Conservation (phyloP, 2,329 filamentous ascomycete species). For the Pyrenophora teres region DNA sequence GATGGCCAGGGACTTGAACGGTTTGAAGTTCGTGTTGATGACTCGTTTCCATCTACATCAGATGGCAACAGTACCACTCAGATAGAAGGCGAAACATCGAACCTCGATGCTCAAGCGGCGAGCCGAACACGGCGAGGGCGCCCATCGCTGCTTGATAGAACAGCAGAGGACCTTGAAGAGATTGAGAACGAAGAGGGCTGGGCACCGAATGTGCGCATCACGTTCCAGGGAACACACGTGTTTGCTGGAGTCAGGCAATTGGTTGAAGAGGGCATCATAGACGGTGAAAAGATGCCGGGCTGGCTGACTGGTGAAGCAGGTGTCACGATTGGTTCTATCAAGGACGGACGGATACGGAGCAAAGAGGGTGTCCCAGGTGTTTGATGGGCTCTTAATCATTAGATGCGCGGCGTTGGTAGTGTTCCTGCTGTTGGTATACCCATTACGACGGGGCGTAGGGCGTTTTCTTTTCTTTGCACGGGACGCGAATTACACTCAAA, state of each 20-base stretch:
- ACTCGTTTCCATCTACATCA: constrained; percentile 44
- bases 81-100: constrained; percentile 23
- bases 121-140: constrained; percentile 34
- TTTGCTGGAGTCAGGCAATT: constrained; percentile 80
- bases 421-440: constrained; percentile 32
- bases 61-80: constrained; percentile 4
- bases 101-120: constrained; percentile 19
- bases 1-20: constrained; percentile 53
- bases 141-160: constrained; percentile 42
- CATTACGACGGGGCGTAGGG: constrained; percentile 26
- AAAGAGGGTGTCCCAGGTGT: constrained; percentile 34
- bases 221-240: constrained; percentile 76
- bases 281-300: constrained; percentile 79
- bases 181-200: constrained; percentile 47
- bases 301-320: constrained; percentile 92
- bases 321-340: constrained; percentile 73
- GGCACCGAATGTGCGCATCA: constrained; percentile 66
- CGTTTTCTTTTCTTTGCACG: constrained; percentile 10
- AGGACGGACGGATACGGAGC: constrained; percentile 63
- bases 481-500: background rate
- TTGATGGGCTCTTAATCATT: constrained; percentile 12
- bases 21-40: constrained; percentile 57
- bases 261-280: constrained; percentile 75
- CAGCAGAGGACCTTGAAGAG: constrained; percentile 38
- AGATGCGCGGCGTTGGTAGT: constrained; percentile 14